Conservation (phyloP, 2,329 filamentous ascomycete species). For the Aspergillus glaucus region DNA sequence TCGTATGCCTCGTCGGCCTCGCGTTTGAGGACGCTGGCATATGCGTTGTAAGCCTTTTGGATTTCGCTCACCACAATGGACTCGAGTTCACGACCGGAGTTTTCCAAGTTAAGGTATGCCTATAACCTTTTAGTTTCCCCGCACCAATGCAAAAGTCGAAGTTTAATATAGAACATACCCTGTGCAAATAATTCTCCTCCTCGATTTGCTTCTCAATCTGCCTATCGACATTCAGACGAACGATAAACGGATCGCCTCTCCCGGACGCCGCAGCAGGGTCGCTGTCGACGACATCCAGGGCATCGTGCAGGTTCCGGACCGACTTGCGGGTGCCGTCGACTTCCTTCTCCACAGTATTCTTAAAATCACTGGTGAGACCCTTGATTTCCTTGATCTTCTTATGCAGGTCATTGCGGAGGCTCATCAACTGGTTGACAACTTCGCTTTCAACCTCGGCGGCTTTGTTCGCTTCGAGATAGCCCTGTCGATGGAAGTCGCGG, state of each 20-base stretch:
- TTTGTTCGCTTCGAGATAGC: constrained; percentile 75
- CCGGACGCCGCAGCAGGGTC: constrained; percentile 70
- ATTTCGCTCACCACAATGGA: constrained; percentile 96
- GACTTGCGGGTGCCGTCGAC: constrained; percentile 77
- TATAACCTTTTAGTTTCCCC: constrained; percentile 30
- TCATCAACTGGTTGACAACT: constrained; percentile 79
- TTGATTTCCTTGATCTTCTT: constrained; percentile 99
- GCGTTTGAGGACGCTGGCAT: constrained; percentile 83
- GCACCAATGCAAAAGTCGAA: background rate
- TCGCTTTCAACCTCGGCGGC: constrained; percentile 86
- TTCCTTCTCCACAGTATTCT: constrained; percentile 93
- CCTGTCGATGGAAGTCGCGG: constrained; percentile 73
- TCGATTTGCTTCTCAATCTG: constrained; percentile 90
- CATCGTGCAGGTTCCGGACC: constrained; percentile 74
- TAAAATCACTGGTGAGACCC: constrained; percentile 86
- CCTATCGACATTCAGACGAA: constrained; percentile 77
- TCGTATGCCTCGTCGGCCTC: constrained; percentile 78
- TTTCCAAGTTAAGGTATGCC: constrained; percentile 92
- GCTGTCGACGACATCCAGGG: constrained; percentile 69
- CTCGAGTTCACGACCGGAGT: constrained; percentile 88
- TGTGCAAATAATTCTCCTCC: constrained; percentile 94
- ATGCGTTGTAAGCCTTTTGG: constrained; percentile 94
- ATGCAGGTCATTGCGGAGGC: constrained; percentile 77
- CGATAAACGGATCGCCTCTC: constrained; percentile 86
- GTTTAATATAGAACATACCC: constrained; percentile 50